Evolutionary conservation across 805 yeast genomes (phyloP), one percentile per base, ranked within the genome.

Genomic region (Clavispora carvajalis): DNA sequence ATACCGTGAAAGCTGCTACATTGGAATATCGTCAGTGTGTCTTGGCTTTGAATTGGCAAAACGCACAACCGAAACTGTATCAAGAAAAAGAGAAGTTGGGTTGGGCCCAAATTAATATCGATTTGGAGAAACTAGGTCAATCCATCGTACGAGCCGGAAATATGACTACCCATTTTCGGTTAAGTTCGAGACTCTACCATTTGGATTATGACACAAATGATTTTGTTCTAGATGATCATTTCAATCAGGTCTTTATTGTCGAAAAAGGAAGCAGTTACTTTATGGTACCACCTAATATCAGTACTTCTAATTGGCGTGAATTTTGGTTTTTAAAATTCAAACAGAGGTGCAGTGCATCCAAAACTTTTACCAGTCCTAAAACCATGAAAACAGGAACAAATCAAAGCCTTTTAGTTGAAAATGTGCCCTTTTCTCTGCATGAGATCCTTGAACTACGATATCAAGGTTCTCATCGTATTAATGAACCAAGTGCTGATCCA

Each of bases 241-340:
- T 28, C 10, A 18, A 16, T 11, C 15, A 28, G 16, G 15, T 28
- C 9, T 18, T 28, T 7, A 15, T 28, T 15, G 31, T 28, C 4
- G 31, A 16, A 15, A 28, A 28, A 10, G 31, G 31, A 15, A 22
- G 8, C n/a, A 15, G 10, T 10, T 21, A 19, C 6, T 36, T 25
- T 22, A 16, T 24, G 21, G 30, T 39, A 36, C 55, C 42, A 19
- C 50, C 47, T 7, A 35, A 38, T 8, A 33, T 52, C 8, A 9
- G 41, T 1, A 42, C 33, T 5, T 25, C 15, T 18, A 36, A 41
- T 9, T 59, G 63, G 63, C 45, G 64, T 26, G 38, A 45, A 36
- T 55, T 46, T 44, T 55, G 58, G 55, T 49, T 53, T 25, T 13
- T 37, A 22, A 37, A 38, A 16, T 46, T 36, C 21, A n/a, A 28